A percentile compares a stretch with the other conserved stretches of the same genome.
These are phyloP conservation scores for Saccharomyces hybrid DNA, from an alignment of 1,139 yeast species.

Conservation along the genomic window DNA sequence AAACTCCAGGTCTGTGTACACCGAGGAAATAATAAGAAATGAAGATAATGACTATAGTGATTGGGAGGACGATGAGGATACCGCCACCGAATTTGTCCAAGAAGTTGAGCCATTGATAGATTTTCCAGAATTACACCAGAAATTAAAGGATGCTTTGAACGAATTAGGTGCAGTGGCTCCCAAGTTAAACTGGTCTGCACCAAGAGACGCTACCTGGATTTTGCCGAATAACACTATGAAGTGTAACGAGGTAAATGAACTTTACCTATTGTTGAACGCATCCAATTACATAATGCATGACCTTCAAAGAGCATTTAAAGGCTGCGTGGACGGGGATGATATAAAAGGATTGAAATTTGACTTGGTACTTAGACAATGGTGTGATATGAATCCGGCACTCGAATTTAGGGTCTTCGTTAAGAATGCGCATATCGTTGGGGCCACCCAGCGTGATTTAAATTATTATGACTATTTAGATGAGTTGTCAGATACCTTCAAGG, in stretches of 20 bases:
- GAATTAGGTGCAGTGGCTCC: constrained; percentile 66
- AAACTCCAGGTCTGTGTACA: constrained; percentile 26
- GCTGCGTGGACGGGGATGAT: constrained; percentile 20
- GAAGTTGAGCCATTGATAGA: constrained; percentile 38
- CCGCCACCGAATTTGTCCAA: constrained; percentile 25
- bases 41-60: constrained; percentile 65
- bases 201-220: constrained; percentile 92
- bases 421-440: constrained; percentile 54
- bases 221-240: constrained; percentile 65
- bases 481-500: constrained; percentile 40
- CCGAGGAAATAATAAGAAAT: constrained; percentile 34
- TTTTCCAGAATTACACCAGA: constrained; percentile 53
- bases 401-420: constrained; percentile 83
- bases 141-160: constrained; percentile 38
- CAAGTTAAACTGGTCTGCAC: constrained; percentile 93
- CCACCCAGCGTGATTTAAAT: constrained; percentile 80
- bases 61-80: constrained; percentile 50
- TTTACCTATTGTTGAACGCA: constrained; percentile 72
- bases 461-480: constrained; percentile 60
- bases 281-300: constrained; percentile 87
- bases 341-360: constrained; percentile 38
- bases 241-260: constrained; percentile 62
- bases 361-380: constrained; percentile 75
- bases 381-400: constrained; percentile 68
- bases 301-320: constrained; percentile 60